Conservation (phyloP, 768 basidiomycete genomes). For the Termitomyces titanicus region DNA sequence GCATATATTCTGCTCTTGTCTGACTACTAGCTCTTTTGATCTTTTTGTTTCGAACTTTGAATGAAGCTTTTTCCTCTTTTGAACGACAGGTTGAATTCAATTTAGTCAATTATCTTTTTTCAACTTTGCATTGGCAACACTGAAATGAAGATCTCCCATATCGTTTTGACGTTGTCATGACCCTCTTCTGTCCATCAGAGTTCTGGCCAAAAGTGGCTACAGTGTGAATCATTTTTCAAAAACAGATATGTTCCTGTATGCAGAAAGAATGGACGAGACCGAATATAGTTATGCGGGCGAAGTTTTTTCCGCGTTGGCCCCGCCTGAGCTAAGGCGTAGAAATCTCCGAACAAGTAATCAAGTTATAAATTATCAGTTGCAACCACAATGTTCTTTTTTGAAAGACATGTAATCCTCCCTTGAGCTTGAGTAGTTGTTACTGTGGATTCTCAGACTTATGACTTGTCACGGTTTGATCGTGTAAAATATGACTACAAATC, state of each 20-base stretch:
- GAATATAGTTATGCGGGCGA: background rate
- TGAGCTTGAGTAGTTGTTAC: too few relatives aligned
- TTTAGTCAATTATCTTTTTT: background rate
- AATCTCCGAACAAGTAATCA: background rate
- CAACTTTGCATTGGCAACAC: too few relatives aligned
- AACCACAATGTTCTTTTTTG: background rate
- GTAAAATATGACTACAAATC: conserved; percentile 1
- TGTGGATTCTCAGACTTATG: conserved; percentile 7
- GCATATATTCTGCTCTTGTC: background rate
- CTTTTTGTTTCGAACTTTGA: background rate
- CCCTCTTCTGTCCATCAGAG: too few relatives aligned
- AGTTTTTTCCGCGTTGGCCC: background rate
- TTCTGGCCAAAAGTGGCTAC: too few relatives aligned
- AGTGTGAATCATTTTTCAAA: too few relatives aligned
- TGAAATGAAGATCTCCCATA: too few relatives aligned
- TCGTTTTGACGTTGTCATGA: too few relatives aligned
- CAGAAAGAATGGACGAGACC: too few relatives aligned
- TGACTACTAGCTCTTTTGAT: background rate
- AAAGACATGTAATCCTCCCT: background rate
- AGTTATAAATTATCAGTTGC: background rate
- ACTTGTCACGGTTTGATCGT: conserved; percentile 6
- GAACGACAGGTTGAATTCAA: background rate
- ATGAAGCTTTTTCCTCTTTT: background rate
- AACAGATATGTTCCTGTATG: too few relatives aligned
- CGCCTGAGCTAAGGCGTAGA: background rate